Base-by-base conservation (phyloP, 441 rosid genomes). In the Syzygium syzygioides region DNA sequence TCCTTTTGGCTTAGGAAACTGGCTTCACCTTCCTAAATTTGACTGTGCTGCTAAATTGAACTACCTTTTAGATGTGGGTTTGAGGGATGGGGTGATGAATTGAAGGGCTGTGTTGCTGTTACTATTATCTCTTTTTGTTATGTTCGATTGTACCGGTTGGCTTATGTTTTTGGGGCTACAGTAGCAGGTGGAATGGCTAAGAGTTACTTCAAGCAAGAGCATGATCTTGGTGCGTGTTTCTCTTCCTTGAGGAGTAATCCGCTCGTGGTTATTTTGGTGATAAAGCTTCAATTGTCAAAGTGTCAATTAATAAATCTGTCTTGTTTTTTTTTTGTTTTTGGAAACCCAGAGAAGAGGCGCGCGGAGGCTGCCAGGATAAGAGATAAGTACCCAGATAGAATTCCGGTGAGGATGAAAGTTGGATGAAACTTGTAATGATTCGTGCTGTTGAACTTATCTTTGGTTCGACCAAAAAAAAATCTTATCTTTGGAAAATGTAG, bases 281-380 rank as follows among this genome's bases (percentile, higher is more conserved):
- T 41, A 3, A 41, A 12, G n/a, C 83, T 76, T 76, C 52, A 26
- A 76, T 76, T 41, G 0, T 25, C 17, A 41, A 12, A 17, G 9
- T 41, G 83, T 76, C 8, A 41, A 23, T 76, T 41, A 76, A 23
- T 76, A 37, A 41, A 45, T 15, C 83, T 48, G 85, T 23, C 83
- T 34, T 64, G 52, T 52, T 48, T 71, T 62, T 30, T 80, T 62
- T 80, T 62, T 53, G n/a, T n/a, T 14, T 80, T 14, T 90, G 34
- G 14, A 64, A 25, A 76, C 83, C n/a, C 93, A 95, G 96, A 94
- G 90, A 95, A 94, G 92, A 95, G 99, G 86, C 93, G 91, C 19
- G 94, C 97, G 18, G 99, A 94, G 91, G 96, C 96, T 89, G 95
- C 97, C 25, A 93, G 97, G 91, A 96, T 94, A 86, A 93, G 96